Evolutionary conservation across 2,329 filamentous ascomycete genomes (phyloP).

Genomic region (Trichoderma gracile): DNA sequence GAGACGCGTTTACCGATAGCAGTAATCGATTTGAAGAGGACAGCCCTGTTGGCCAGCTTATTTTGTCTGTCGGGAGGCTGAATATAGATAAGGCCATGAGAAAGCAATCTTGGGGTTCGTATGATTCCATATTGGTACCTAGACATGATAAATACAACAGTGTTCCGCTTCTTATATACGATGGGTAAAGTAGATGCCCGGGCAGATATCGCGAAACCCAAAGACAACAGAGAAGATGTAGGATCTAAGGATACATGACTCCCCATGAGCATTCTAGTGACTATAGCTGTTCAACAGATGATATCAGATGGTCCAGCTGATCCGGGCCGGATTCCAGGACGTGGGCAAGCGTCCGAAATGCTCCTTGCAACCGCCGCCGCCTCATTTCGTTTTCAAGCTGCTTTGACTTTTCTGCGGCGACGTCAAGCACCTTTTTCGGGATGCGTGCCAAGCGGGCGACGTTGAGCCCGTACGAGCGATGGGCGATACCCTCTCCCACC

Average conservation of each 20-base stretch:
- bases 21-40: constrained; percentile 15
- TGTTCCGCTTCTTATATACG: constrained; percentile 1
- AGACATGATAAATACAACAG: constrained; percentile 21
- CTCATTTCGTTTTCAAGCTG: constrained; percentile 76
- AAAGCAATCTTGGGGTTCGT: constrained; percentile 23
- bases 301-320: constrained; percentile 54
- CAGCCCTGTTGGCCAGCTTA: constrained; percentile 5
- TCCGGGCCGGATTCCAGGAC: constrained; percentile 43
- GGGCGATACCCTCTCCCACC: constrained; percentile 84
- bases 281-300: constrained; percentile 61
- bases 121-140: constrained; percentile 13
- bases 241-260: not conserved
- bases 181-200: not conserved
- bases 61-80: constrained; percentile 6
- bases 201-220: not conserved
- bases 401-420: constrained; percentile 75
- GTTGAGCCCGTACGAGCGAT: constrained; percentile 92
- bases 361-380: constrained; percentile 59
- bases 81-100: constrained; percentile 1
- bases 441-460: constrained; percentile 85
- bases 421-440: constrained; percentile 72
- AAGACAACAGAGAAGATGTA: not conserved
- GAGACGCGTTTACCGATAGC: constrained; percentile 5
- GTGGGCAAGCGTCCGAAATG: constrained; percentile 45
- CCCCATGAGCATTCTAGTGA: not conserved